Base-by-base conservation (phyloP, 768 basidiomycete genomes). In the Strobilomyces dryophilus region DNA sequence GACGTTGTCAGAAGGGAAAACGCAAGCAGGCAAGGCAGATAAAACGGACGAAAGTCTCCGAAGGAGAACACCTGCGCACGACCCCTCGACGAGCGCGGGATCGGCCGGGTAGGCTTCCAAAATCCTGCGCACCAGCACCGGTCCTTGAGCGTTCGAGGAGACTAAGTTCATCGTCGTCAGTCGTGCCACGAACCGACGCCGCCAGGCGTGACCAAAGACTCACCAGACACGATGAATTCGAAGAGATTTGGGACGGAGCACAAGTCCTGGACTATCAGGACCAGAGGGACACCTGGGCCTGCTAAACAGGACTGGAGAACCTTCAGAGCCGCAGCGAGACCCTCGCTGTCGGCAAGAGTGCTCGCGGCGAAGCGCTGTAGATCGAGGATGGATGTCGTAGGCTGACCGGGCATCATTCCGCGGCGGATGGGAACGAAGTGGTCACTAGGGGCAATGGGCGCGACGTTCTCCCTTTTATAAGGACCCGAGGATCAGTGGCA, bases 21-120 rank as follows among this genome's bases (percentile, higher is more conserved):
- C 37, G 14, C 51, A 49, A 47, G 66, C 47, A 48, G 29, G 29
- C 29, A 29, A 29, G 9, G 29, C 6, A 29, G 64, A 58, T 0
- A 71, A 46, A 49, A 49, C 55, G 15, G 59, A 53, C 4, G 68
- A 66, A 34, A 75, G 52, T 20, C 54, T 51, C 10, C 39, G 55
- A 36, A 74, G 56, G 26, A 74, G 47, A 18, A 42, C 52, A 26
- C 34, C 44, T 17, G 61, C 51, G 26, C 20, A 51, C 5, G 73
- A 72, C 4, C 42, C 9, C 14, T 44, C 50, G 43, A 68, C 59
- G 17, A 52, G 60, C 14, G 57, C 56, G 8, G 63, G 54, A 39
- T 59, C 59, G 1, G 45, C 51, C 2, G 74, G 76, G 47, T 73
- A 77, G 15, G 54, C 48, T 15, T 65, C 55, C 17, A 75, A 17